Base-by-base conservation (phyloP, 305 asterid genomes). In the Fraxinus paxiana region DNA sequence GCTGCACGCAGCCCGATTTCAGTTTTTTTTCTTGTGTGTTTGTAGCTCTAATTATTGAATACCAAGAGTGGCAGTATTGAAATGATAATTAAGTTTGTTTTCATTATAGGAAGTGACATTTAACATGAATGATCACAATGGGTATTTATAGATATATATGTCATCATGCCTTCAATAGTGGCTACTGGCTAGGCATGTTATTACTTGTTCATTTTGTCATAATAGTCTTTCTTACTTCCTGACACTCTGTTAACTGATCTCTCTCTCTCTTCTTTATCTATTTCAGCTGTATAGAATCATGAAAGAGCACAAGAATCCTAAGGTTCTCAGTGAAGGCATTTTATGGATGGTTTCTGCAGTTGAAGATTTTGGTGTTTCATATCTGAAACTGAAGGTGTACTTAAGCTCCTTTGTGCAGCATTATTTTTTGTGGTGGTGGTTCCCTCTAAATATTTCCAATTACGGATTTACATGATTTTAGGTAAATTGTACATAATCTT, bases 251-350 rank as follows among this genome's bases (percentile, higher is more conserved):
- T 46, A 69, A 33, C 80, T 85, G 26, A 77, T 73, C 79, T 76
- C 61, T 59, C 80, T 28, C 17, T 70, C 73, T 73, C 79, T 77
- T 28, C 31, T 41, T 65, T 77, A 9, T 78, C 77, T 73, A 26
- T 73, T 86, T 77, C 90, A 96, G 99, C 91, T 95, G 74, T 92
- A 87, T 89, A 96, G 90, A 87, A 93, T 94, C 80, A 91, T 93
- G 97, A 96, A 96, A 89, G 98, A 96, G 89, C 99, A 96, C 89
- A 96, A 96, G 89, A 96, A 96, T 83, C 99, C 99, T 59, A 97
- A 97, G 86, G 98, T 97, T 85, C 97, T 97, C 15, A 97, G 98
- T 81, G 98, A 97, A 88, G 99, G 98, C 83, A 81, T 97, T 81
- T 73, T 84, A 85, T 97, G 99, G 99, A 93, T 97, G 97, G 98